Percentiles rank a stretch among this genome's conserved stretches.
phyloP scores from a whole-genome alignment of 2,329 filamentous ascomycete species.

The Colletotrichum costaricense region DNA sequence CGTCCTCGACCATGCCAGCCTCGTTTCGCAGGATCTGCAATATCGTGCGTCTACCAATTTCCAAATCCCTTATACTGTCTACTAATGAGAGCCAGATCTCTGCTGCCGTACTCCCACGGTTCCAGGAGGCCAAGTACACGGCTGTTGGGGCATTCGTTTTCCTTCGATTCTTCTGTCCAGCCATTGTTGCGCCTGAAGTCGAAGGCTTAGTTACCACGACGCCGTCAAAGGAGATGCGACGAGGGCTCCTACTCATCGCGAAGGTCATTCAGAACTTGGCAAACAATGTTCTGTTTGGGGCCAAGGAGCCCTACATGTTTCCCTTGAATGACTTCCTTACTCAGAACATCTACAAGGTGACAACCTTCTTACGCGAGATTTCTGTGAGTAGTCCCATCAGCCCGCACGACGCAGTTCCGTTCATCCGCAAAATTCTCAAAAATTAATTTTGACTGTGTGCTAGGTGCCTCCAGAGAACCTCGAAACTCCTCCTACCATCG shows the following conservation, averaged over 20 bases:
- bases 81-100: constrained; percentile 61
- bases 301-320: constrained; percentile 80
- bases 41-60: constrained; percentile 60
- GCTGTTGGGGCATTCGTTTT: constrained; percentile 79
- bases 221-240: constrained; percentile 76
- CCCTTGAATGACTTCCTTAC: constrained; percentile 76
- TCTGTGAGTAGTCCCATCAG: constrained; percentile 60
- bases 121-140: constrained; percentile 78
- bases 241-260: constrained; percentile 75
- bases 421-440: background rate
- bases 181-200: constrained; percentile 76
- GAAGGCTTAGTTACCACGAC: constrained; percentile 71
- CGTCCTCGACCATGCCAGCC: constrained; percentile 68
- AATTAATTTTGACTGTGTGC: background rate
- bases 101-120: constrained; percentile 70
- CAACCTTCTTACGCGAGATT: constrained; percentile 74
- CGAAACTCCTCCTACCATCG: constrained; percentile 53
- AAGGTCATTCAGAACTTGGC: constrained; percentile 79
- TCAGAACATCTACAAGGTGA: constrained; percentile 75
- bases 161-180: constrained; percentile 78
- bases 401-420: background rate
- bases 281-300: constrained; percentile 78
- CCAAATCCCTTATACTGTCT: background rate
- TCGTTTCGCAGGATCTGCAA: constrained; percentile 76
- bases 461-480: constrained; percentile 61